Evolutionary conservation across 805 yeast genomes (phyloP), one percentile per base, ranked within the genome.

Genomic region (Candida argentea): DNA sequence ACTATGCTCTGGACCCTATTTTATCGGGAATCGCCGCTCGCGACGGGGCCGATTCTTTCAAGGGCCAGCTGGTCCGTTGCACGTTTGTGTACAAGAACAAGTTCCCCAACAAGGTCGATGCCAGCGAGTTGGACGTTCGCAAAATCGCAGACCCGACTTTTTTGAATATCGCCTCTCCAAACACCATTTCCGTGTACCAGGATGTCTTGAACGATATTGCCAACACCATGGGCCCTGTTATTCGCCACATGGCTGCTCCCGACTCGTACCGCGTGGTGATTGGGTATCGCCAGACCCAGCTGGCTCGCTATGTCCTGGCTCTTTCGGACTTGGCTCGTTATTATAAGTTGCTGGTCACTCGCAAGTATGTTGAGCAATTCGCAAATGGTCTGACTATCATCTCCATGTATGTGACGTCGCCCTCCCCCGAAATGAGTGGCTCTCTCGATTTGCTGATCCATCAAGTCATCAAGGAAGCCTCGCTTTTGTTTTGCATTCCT

Each of bases 361-460:
- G 95, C 54, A 86, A 86, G 59, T 91, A 87, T 50, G 86, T 91
- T 33, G 98, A 89, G 55, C 91, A 87, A 52, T 91, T 89, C 52
- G 67, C 87, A 40, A 85, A 87, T 49, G 95, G 94, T 29, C 70
- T 78, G 38, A 78, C 95, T 14, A 70, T 89, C 29, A 73, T 86
- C 44, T 86, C 96, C 21, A 70, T 86, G 65, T 91, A 91, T 56
- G 69, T 89, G 46, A 72, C 72, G 26, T 79, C 83, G 32, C 52
- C 61, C 14, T 61, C 70, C 19, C 76, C 69, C 38, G 55, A 44
- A 48, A 7, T 18, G 9, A 18, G 10, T 18, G 46, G 41, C 40
- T 73, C 76, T 3, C 65, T 75, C 33, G 89, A 85, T 44, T 66
- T 80, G 44, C 76, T 93, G 14, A 76, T 87, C 38, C 76, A 76